Conservation (phyloP, 2,329 filamentous ascomycete species). For the Hypomyces perniciosus region DNA sequence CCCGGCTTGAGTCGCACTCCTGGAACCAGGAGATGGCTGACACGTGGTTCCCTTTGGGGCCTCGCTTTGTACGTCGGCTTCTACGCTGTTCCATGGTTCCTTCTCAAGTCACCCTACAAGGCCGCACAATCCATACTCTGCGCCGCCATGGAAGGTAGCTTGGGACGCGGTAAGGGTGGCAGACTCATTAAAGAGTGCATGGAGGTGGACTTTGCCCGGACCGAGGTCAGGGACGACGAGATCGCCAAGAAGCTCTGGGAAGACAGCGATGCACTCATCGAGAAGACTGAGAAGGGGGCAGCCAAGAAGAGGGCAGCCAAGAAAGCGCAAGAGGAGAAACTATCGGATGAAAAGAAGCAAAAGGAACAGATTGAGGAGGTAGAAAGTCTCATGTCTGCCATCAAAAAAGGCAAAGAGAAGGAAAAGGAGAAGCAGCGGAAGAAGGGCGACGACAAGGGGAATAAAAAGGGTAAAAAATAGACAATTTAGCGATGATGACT, state of each 20-base stretch:
- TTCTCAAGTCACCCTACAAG: slow-evolving; percentile 77
- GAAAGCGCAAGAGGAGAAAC: slow-evolving; percentile 33
- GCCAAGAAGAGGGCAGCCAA: slow-evolving; percentile 47
- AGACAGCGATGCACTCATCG: slow-evolving; percentile 77
- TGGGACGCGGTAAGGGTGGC: slow-evolving; percentile 60
- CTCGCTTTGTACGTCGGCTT: slow-evolving; percentile 68
- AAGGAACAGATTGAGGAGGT: slow-evolving; percentile 26
- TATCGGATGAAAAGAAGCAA: slow-evolving; percentile 35
- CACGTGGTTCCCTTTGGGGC: slow-evolving; percentile 75
- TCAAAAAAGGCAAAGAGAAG: slow-evolving; percentile 14
- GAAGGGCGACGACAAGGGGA: slow-evolving; percentile 3
- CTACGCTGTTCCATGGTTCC: slow-evolving; percentile 78
- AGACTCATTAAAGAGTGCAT: slow-evolving; percentile 84
- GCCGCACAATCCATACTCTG: slow-evolving; percentile 83
- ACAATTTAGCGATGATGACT: not conserved
- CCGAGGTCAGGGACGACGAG: slow-evolving; percentile 71
- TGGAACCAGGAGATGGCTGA: slow-evolving; percentile 81
- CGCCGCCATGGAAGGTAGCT: slow-evolving; percentile 74
- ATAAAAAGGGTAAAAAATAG: slow-evolving; percentile 8
- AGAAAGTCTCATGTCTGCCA: slow-evolving; percentile 9
- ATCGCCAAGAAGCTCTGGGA: slow-evolving; percentile 85
- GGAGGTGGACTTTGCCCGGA: slow-evolving; percentile 63
- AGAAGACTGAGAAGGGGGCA: slow-evolving; percentile 72
- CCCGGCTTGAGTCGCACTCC: slow-evolving; percentile 81
- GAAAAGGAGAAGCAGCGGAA: slow-evolving; percentile 11